Evolutionary conservation across 305 asterid genomes (phyloP).

Genomic region (Ilex paraguariensis): DNA sequence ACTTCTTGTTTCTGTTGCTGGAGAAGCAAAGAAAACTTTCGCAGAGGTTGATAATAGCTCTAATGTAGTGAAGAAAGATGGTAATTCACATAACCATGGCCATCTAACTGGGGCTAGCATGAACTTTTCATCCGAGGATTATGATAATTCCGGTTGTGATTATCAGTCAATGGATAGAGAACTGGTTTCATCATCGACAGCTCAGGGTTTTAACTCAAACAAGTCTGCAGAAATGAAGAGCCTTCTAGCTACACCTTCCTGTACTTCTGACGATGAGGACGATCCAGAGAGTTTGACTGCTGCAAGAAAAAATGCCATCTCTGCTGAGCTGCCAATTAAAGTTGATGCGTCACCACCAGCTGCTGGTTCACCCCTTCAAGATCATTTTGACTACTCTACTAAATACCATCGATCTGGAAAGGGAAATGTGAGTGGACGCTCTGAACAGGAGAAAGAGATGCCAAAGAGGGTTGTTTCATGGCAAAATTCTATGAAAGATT

Average conservation of each 20-base stretch:
- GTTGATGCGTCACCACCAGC: conserved; percentile 43
- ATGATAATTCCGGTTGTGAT: conserved; percentile 49
- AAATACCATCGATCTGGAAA: conserved; percentile 34
- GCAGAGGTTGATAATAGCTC: conserved; percentile 19
- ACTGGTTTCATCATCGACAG: conserved; percentile 19
- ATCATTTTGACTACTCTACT: conserved; percentile 61
- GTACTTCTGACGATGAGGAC: conserved; percentile 47
- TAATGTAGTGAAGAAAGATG: conserved; percentile 10
- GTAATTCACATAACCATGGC: conserved; percentile 17
- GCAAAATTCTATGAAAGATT: conserved; percentile 38
- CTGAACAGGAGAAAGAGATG: conserved; percentile 34
- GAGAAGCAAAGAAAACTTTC: conserved; percentile 27
- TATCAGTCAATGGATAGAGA: conserved; percentile 56
- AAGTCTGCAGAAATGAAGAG: conserved; percentile 29
- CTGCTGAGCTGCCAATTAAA: conserved; percentile 29
- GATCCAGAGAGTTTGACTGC: conserved; percentile 16
- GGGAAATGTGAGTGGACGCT: conserved; percentile 48
- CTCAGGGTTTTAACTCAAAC: conserved; percentile 22
- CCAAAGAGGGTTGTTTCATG: conserved; percentile 22
- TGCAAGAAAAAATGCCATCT: conserved; percentile 21
- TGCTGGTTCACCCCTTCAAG: conserved; percentile 64
- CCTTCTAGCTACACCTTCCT: conserved; percentile 35
- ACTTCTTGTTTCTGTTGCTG: conserved; percentile 29
- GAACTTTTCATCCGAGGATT: conserved; percentile 56
- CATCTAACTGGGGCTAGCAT: conserved; percentile 32